Percentiles rank a stretch among this genome's conserved stretches.
These are phyloP conservation scores for Acacia concinna DNA, from an alignment of 331 rosid genomes.

Conservation along the genomic window DNA sequence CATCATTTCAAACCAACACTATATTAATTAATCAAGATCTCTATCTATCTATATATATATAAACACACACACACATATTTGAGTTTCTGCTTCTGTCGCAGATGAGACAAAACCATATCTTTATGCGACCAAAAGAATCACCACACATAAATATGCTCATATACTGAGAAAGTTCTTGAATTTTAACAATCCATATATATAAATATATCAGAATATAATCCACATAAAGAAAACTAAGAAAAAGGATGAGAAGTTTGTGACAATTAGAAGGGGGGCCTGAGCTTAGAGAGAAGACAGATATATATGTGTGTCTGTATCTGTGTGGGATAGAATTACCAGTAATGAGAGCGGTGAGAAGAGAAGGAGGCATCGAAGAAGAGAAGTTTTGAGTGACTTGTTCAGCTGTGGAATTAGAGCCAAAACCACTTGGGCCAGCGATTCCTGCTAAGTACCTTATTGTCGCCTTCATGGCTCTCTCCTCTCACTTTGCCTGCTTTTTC, in stretches of 20 bases:
- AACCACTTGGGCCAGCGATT: constrained; percentile 96
- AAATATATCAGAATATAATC: neutral
- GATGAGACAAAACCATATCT: constrained; percentile 47
- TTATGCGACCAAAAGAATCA: constrained; percentile 38
- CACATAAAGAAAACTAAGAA: neutral
- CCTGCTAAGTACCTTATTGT: constrained; percentile 88
- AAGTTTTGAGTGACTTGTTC: constrained; percentile 68
- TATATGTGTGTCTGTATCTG: too few species aligned
- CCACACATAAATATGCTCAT: neutral
- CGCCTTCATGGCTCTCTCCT: constrained; percentile 58
- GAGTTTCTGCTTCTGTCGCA: neutral
- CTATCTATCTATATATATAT: neutral
- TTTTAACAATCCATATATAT: neutral
- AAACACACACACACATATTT: too few species aligned
- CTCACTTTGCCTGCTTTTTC: constrained; percentile 14
- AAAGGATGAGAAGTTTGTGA: neutral
- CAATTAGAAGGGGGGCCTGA: too few species aligned
- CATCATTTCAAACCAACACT: constrained; percentile 4
- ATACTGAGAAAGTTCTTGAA: neutral
- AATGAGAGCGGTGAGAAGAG: constrained; percentile 71
- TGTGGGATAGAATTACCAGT: constrained; percentile 56
- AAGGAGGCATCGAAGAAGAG: constrained; percentile 39
- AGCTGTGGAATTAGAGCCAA: constrained; percentile 93
- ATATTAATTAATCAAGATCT: neutral
- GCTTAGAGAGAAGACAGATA: too few species aligned